These are phyloP conservation scores for Tolypocladium ovalisporum DNA, from an alignment of 2,329 filamentous ascomycete genomes.

Conservation along the genomic window DNA sequence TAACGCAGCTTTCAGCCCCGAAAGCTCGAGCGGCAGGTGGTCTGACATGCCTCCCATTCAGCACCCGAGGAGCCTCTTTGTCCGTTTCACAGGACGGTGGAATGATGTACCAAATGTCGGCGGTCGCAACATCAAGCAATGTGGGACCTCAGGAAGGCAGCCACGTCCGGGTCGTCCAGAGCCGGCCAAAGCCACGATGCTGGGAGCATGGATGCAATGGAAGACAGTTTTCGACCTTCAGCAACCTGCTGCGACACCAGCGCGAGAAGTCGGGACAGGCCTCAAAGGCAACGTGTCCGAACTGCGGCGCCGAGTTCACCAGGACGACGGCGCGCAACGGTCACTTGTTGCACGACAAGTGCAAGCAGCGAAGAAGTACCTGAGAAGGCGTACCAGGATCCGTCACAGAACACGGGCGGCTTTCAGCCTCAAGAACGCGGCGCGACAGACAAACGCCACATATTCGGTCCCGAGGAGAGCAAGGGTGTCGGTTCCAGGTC, in stretches of 20 bases:
- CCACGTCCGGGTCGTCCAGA: slow-evolving; percentile 60
- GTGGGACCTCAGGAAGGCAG: slow-evolving; percentile 25
- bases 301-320: slow-evolving; percentile 89
- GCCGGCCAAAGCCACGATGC: slow-evolving; percentile 84
- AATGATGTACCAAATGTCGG: slow-evolving; percentile 33
- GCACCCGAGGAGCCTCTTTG: slow-evolving; percentile 27
- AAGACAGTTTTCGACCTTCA: slow-evolving; percentile 90
- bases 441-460: not conserved
- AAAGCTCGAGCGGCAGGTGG: not conserved
- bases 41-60: slow-evolving; percentile 13
- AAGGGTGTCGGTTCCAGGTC: not conserved
- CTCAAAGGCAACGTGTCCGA: slow-evolving; percentile 77
- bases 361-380: slow-evolving; percentile 50
- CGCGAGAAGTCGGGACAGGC: slow-evolving; percentile 89
- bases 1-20: not conserved
- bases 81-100: slow-evolving; percentile 23
- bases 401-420: not conserved
- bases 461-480: not conserved
- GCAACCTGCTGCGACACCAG: slow-evolving; percentile 85
- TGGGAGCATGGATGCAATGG: slow-evolving; percentile 98
- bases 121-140: slow-evolving; percentile 24
- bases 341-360: slow-evolving; percentile 79
- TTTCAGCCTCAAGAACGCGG: not conserved
- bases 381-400: slow-evolving; percentile 4
- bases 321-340: slow-evolving; percentile 81